phyloP scores from a whole-genome alignment of 805 yeast genomes.

The Candida wancherniae region DNA sequence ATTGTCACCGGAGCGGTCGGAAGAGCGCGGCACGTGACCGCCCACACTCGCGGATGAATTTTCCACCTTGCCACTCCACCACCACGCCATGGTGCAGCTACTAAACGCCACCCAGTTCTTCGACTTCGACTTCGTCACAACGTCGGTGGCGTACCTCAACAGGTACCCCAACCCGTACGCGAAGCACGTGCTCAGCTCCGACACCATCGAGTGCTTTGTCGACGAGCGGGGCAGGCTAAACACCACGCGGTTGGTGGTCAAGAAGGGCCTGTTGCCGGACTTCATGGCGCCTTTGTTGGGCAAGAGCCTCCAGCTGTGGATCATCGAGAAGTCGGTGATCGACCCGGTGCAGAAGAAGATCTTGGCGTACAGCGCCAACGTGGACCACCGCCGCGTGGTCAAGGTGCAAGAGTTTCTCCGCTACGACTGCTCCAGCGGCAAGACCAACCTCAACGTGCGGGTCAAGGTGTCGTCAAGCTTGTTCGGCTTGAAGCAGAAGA shows the following conservation, averaged over 20 bases:
- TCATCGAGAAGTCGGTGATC: conserved; percentile 71
- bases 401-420: conserved; percentile 72
- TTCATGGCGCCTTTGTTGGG: conserved; percentile 78
- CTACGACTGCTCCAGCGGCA: conserved; percentile 33
- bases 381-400: conserved; percentile 77
- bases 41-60: no score
- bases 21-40: background rate
- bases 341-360: conserved; percentile 55
- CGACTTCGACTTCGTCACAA: conserved; percentile 63
- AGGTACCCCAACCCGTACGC: conserved; percentile 72
- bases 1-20: background rate
- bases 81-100: conserved; percentile 54
- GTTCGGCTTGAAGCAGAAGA: conserved; percentile 60
- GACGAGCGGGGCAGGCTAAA: conserved; percentile 61
- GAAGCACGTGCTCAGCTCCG: conserved; percentile 77
- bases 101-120: conserved; percentile 53
- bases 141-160: conserved; percentile 67
- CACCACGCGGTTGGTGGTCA: conserved; percentile 69
- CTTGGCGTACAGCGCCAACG: conserved; percentile 70
- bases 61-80: no score
- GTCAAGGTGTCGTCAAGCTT: conserved; percentile 74
- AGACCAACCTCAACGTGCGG: conserved; percentile 48
- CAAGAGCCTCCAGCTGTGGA: conserved; percentile 61
- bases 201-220: conserved; percentile 60
- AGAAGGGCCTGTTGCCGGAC: conserved; percentile 73